These are phyloP conservation scores for Hypsizygus ulmarius DNA, from an alignment of 1,284 basidiomycete species.

Conservation along the genomic window DNA sequence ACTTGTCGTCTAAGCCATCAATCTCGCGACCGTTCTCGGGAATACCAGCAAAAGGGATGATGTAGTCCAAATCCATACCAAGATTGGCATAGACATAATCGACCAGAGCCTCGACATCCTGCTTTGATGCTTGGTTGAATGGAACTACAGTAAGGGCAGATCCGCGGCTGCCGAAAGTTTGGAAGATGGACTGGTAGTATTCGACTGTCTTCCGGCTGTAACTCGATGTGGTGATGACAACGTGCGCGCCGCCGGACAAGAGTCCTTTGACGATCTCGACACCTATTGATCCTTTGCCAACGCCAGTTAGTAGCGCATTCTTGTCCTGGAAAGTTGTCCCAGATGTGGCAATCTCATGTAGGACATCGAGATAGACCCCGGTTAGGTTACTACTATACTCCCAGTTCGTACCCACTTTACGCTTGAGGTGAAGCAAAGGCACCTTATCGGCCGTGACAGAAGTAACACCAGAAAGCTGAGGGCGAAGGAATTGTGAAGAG, in stretches of 20 bases:
- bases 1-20: constrained; percentile 94
- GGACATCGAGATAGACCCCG: constrained; percentile 91
- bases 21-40: constrained; percentile 99
- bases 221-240: constrained; percentile 95
- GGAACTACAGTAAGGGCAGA: constrained; percentile 96
- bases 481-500: constrained; percentile 92
- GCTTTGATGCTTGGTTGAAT: constrained; percentile 98
- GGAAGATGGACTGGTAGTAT: constrained; percentile 98
- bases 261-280: constrained; percentile 97
- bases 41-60: constrained; percentile 96
- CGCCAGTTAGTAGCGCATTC: constrained; percentile 96
- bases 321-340: constrained; percentile 99
- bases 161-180: constrained; percentile 91
- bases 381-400: constrained; percentile 97
- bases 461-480: constrained; percentile 75
- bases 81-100: constrained; percentile 98
- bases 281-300: constrained; percentile 96
- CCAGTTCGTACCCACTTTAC: constrained; percentile 95
- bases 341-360: constrained; percentile 97
- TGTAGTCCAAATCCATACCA: constrained; percentile 95
- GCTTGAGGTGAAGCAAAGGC: constrained; percentile 93
- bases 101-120: constrained; percentile 95
- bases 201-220: constrained; percentile 94
- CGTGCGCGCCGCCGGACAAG: constrained; percentile 92
- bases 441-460: constrained; percentile 87